Evolutionary conservation across 805 yeast species (phyloP).

Genomic region (Nakazawaea pomicola): DNA sequence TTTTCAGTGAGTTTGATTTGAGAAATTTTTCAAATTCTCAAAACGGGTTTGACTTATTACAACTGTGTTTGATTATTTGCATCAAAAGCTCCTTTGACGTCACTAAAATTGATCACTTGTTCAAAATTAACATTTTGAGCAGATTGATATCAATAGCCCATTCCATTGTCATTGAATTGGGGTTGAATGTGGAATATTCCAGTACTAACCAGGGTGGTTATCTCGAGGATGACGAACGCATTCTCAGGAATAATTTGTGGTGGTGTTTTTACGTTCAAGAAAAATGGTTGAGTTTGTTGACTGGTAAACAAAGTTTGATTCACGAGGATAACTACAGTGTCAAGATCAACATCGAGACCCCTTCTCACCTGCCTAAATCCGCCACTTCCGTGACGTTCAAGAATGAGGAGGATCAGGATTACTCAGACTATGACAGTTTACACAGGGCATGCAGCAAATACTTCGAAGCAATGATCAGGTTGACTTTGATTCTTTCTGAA

Average conservation of each 20-base stretch:
- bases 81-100: constrained; percentile 12
- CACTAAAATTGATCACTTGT: constrained; percentile 7
- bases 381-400: background rate
- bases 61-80: constrained; percentile 10
- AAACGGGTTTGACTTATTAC: constrained; percentile 3
- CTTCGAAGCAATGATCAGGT: constrained; percentile 10
- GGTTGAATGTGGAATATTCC: constrained; percentile 3
- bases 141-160: constrained; percentile 5
- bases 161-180: constrained; percentile 3
- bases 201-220: background rate
- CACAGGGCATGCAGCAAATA: constrained; percentile 3
- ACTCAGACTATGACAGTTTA: background rate
- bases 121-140: background rate
- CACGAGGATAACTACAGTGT: background rate
- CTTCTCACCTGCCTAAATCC: background rate
- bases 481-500: constrained; percentile 11
- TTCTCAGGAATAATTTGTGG: constrained; percentile 12
- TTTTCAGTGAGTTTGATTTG: constrained; percentile 5
- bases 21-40: background rate
- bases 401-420: background rate
- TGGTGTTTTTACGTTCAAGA: constrained; percentile 13
- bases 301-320: constrained; percentile 9
- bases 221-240: constrained; percentile 1
- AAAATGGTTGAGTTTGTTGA: constrained; percentile 11
- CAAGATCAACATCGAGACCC: background rate